A percentile compares a stretch with the other conserved stretches of the same genome.
Conservation (phyloP, 768 basidiomycete species). For the Lyophyllum semitale region DNA sequence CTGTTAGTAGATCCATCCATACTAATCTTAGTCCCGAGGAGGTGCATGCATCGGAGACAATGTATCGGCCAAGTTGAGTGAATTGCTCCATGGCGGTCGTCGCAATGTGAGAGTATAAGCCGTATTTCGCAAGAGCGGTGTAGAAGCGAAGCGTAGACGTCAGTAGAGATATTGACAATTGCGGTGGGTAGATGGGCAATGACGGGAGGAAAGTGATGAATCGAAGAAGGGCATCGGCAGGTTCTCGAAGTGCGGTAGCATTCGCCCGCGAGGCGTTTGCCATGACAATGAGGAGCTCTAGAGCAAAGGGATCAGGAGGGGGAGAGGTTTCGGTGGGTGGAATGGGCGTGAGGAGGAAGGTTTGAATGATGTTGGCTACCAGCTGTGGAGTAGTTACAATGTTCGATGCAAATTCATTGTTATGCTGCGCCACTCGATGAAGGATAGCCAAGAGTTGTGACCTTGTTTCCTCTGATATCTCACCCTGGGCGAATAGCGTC, state of each 20-base stretch:
- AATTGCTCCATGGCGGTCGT: slow-evolving; percentile 64
- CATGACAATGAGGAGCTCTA: slow-evolving; percentile 59
- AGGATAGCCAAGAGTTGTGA: slow-evolving; percentile 60
- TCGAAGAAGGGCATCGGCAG: slow-evolving; percentile 68
- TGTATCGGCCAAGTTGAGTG: slow-evolving; percentile 46
- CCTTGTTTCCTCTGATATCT: slow-evolving; percentile 49
- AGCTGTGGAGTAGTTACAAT: slow-evolving; percentile 57
- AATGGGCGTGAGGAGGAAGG: slow-evolving; percentile 59
- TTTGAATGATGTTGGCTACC: slow-evolving; percentile 49
- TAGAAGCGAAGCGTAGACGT: slow-evolving; percentile 65
- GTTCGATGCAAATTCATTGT: slow-evolving; percentile 48
- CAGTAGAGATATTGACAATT: slow-evolving; percentile 52
- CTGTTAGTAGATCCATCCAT: slow-evolving; percentile 62
- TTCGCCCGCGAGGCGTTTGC: slow-evolving; percentile 68
- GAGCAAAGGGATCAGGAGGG: slow-evolving; percentile 48
- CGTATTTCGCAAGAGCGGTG: slow-evolving; percentile 69
- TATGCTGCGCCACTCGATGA: slow-evolving; percentile 62
- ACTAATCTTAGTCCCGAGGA: slow-evolving; percentile 40
- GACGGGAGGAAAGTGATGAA: slow-evolving; percentile 64
- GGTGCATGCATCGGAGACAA: slow-evolving; percentile 38
- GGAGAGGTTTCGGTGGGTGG: slow-evolving; percentile 35
- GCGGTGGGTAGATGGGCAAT: slow-evolving; percentile 38
- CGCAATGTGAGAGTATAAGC: slow-evolving; percentile 71
- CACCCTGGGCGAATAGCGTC: slow-evolving; percentile 37
- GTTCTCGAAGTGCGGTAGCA: slow-evolving; percentile 56